phyloP scores from a whole-genome alignment of 768 basidiomycete genomes.

The Amanita brunnescens region DNA sequence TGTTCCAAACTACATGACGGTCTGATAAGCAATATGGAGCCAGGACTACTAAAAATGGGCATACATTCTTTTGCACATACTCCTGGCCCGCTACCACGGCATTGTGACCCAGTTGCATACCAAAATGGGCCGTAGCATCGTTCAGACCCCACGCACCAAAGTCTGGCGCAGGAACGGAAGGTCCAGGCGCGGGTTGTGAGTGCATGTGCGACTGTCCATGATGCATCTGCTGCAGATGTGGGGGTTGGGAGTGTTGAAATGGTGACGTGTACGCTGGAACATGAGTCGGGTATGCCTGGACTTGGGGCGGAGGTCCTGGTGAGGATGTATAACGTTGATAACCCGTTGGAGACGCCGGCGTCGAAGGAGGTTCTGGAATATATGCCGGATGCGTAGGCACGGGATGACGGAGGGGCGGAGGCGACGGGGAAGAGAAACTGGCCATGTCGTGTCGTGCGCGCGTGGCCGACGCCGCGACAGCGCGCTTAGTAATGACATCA shows the following conservation, averaged over 20 bases:
- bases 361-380: slow-evolving; percentile 76
- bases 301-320: slow-evolving; percentile 30
- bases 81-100: slow-evolving; percentile 93
- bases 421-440: slow-evolving; percentile 36
- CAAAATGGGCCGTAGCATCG: slow-evolving; percentile 89
- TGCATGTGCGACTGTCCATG: slow-evolving; percentile 26
- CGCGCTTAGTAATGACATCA: too few relatives aligned
- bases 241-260: slow-evolving; percentile 38
- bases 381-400: slow-evolving; percentile 83
- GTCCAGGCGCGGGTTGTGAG: slow-evolving; percentile 19
- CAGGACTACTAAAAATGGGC: slow-evolving; percentile 17
- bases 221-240: slow-evolving; percentile 20
- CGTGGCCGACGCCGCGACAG: neutral
- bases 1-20: slow-evolving; percentile 56
- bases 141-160: slow-evolving; percentile 81
- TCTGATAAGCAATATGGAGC: slow-evolving; percentile 8
- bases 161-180: slow-evolving; percentile 30
- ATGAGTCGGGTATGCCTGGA: slow-evolving; percentile 25
- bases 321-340: slow-evolving; percentile 69
- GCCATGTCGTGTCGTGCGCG: slow-evolving; percentile 15
- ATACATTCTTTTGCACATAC: slow-evolving; percentile 90
- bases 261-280: slow-evolving; percentile 41
- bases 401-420: slow-evolving; percentile 80
- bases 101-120: slow-evolving; percentile 89
- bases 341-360: slow-evolving; percentile 63